A percentile compares a stretch with the other conserved stretches of the same genome.
These are phyloP conservation scores for Podila minutissima DNA, from an alignment of 192 early-diverging fungal genomes.

Conservation along the genomic window DNA sequence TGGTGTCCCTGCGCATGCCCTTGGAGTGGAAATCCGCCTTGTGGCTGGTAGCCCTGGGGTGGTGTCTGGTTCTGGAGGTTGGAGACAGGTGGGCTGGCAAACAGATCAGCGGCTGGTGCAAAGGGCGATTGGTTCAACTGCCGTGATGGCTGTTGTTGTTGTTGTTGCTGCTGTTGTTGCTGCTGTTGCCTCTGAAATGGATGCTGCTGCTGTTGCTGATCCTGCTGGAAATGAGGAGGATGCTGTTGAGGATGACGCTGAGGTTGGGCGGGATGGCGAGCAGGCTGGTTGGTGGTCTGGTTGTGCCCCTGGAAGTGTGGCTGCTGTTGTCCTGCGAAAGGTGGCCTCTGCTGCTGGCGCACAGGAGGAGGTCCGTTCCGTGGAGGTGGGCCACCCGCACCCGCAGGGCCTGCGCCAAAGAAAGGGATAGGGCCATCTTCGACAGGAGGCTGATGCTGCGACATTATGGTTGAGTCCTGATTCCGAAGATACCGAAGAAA, in stretches of 20 bases:
- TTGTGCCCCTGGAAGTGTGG: conserved; percentile 5
- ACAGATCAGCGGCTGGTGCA: conserved; percentile 24
- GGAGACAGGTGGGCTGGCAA: conserved; percentile 25
- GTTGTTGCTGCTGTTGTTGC: conserved; percentile 5
- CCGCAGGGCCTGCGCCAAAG: conserved; percentile 25
- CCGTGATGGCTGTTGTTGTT: conserved; percentile 16
- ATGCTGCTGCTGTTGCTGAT: conserved; percentile 6
- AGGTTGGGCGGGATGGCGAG: conserved; percentile 11
- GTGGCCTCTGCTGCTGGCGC: conserved; percentile 13
- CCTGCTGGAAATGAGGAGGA: conserved; percentile 13
- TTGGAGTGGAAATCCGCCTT: conserved; percentile 8
- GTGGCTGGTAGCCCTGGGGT: conserved; percentile 23
- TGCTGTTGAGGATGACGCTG: conserved; percentile 50
- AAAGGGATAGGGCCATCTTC: conserved; percentile 44
- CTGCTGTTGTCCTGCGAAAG: conserved; percentile 5
- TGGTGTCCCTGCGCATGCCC: conserved; percentile 1
- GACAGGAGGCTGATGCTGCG: conserved; percentile 35
- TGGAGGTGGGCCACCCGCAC: conserved; percentile 6
- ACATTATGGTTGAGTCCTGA: background rate
- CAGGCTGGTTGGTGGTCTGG: conserved; percentile 7
- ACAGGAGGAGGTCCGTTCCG: conserved; percentile 1
- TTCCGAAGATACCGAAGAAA: too few relatives aligned
- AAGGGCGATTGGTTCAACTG: conserved; percentile 39
- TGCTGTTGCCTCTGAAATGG: conserved; percentile 7
- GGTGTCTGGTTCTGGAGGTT: conserved; percentile 13